Percentiles rank a stretch among this genome's conserved stretches.
Conservation (phyloP, 208 protist genomes). For the Borovskyia barvae region DNA sequence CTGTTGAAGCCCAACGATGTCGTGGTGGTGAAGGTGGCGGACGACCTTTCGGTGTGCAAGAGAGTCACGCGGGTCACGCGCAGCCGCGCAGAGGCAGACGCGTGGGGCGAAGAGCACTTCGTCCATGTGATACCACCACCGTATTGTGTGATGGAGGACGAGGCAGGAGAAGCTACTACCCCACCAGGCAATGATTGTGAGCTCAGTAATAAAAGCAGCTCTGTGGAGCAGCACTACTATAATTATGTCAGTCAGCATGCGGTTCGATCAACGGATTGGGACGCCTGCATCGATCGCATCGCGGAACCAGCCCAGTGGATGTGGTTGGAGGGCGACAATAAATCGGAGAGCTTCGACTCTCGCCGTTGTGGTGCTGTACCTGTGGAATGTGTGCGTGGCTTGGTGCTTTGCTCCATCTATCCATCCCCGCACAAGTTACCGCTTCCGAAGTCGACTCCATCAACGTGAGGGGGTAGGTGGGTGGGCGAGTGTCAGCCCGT, state of each 20-base stretch:
- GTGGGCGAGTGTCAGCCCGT: no score
- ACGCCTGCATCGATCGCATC: conserved; percentile 53
- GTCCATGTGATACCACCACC: conserved; percentile 20
- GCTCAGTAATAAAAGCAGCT: neutral
- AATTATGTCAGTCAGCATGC: conserved; percentile 23
- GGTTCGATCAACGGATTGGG: conserved; percentile 59
- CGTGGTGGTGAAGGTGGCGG: conserved; percentile 64
- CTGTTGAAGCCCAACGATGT: conserved; percentile 54
- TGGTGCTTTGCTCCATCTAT: conserved; percentile 44
- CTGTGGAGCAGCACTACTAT: conserved; percentile 24
- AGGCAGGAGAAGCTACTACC: neutral
- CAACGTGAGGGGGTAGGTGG: neutral
- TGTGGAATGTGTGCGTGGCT: conserved; percentile 68
- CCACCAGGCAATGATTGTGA: neutral
- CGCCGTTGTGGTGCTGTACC: conserved; percentile 62
- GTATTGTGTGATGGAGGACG: conserved; percentile 8
- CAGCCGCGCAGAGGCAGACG: conserved; percentile 22
- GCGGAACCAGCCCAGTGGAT: conserved; percentile 48
- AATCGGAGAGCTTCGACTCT: conserved; percentile 71
- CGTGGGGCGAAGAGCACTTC: conserved; percentile 53
- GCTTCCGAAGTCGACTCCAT: neutral
- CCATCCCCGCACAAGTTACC: conserved; percentile 14
- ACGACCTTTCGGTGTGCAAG: conserved; percentile 77
- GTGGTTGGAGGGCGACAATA: conserved; percentile 88
- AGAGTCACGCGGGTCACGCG: conserved; percentile 51